Evolutionary conservation across 2,329 filamentous ascomycete species (phyloP).

Genomic region (Trichoderma endophyticum): DNA sequence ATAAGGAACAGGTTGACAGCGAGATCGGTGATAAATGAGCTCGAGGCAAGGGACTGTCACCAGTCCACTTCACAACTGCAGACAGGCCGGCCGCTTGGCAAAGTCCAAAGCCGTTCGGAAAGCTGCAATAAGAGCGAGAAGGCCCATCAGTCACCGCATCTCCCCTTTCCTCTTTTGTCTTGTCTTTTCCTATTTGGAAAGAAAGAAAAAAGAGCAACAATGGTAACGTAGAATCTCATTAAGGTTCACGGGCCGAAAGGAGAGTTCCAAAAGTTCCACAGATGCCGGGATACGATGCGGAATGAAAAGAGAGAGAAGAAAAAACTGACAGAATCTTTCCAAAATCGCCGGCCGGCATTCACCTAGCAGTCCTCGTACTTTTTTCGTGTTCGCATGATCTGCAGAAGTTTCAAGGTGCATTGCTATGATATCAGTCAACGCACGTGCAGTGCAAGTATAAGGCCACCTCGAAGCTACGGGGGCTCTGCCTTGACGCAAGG

Average conservation of each 20-base stretch:
- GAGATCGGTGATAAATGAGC: background rate
- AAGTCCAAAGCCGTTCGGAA: background rate
- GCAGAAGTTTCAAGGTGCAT: background rate
- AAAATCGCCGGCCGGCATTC: background rate
- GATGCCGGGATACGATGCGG: background rate
- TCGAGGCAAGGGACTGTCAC: background rate
- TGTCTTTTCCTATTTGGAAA: background rate
- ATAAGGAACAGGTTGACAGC: background rate
- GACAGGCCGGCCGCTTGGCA: background rate
- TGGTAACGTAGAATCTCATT: background rate
- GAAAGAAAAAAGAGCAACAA: background rate
- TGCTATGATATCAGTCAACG: conserved; percentile 3
- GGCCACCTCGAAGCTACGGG: background rate
- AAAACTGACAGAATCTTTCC: background rate
- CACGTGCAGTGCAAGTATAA: background rate
- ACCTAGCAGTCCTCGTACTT: background rate
- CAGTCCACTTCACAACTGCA: background rate
- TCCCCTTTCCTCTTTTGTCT: background rate
- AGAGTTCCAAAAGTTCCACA: background rate
- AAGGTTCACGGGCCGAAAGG: background rate
- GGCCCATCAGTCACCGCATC: background rate
- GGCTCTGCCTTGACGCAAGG: background rate
- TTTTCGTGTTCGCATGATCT: background rate
- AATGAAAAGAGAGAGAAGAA: background rate
- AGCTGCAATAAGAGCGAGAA: background rate